phyloP scores from a whole-genome alignment of 352 stramenopile species.

The Pythium myriotylum region DNA sequence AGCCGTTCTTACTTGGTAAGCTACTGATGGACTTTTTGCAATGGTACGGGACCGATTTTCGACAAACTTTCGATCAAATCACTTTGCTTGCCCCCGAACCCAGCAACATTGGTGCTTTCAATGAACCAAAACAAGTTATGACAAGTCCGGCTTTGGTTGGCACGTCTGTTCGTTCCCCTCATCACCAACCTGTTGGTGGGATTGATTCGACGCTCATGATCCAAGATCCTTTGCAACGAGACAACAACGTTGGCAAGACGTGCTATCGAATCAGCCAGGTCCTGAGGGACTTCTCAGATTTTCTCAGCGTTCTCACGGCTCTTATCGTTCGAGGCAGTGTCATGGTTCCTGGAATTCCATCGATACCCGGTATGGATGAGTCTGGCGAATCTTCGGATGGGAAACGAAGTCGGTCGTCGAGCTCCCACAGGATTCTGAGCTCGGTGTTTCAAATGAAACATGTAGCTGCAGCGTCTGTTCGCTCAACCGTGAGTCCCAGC shows the following conservation, averaged over 20 bases:
- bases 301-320: conserved; percentile 78
- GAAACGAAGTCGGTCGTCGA: not conserved
- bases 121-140: conserved; percentile 3
- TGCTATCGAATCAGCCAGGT: conserved; percentile 87
- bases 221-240: conserved; percentile 63
- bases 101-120: not conserved
- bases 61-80: conserved; percentile 71
- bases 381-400: not conserved
- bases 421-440: conserved; percentile 19
- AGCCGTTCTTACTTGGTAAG: conserved; percentile 67
- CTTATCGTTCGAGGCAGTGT: conserved; percentile 82
- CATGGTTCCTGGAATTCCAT: conserved; percentile 49
- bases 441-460: conserved; percentile 33
- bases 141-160: conserved; percentile 8
- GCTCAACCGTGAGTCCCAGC: not conserved
- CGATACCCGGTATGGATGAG: not conserved
- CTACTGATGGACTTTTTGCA: conserved; percentile 84
- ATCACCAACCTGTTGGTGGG: not conserved
- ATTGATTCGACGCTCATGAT: conserved; percentile 62
- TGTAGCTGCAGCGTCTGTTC: not conserved
- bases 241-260: conserved; percentile 85
- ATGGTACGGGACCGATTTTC: conserved; percentile 85
- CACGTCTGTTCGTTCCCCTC: conserved; percentile 1
- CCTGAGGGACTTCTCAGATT: conserved; percentile 81
- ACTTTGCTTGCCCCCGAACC: conserved; percentile 41